Conservation (phyloP, 176 grass and related monocot genomes). For the Phoenix roebelenii region DNA sequence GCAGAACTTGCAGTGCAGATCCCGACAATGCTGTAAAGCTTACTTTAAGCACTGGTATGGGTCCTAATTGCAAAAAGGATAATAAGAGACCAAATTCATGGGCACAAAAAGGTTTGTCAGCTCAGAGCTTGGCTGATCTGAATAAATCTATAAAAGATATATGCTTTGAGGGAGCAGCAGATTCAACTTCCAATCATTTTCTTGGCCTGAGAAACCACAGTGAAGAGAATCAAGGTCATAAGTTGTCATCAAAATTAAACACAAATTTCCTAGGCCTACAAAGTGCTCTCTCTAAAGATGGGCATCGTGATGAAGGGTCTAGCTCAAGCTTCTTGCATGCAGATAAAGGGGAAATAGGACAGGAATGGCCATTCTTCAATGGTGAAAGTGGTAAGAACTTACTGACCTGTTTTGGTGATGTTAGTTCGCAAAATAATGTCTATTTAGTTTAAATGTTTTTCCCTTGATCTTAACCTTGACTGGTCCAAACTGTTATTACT, state of each 20-base stretch:
- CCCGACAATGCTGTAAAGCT: conserved; percentile 4
- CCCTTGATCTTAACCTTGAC: not conserved
- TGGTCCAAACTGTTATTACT: too few relatives aligned
- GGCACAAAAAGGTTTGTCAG: not conserved
- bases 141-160: conserved; percentile 5
- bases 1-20: not conserved
- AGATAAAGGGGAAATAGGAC: conserved; percentile 20
- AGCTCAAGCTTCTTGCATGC: conserved; percentile 43
- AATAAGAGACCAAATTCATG: not conserved
- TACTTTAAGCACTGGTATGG: not conserved
- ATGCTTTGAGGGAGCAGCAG: conserved; percentile 15
- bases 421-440: conserved; percentile 11
- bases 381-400: conserved; percentile 44
- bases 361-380: conserved; percentile 29
- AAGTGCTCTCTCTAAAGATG: conserved; percentile 35
- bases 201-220: conserved; percentile 14
- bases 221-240: conserved; percentile 11
- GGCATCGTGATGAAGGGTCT: conserved; percentile 38
- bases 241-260: conserved; percentile 24
- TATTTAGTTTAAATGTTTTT: conserved; percentile 6
- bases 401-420: not conserved
- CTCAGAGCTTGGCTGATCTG: not conserved
- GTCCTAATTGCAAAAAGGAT: not conserved
- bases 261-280: conserved; percentile 40
- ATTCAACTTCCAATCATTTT: conserved; percentile 23